Conservation (phyloP, 805 yeast genomes). For the Blastobotrys muscicola region DNA sequence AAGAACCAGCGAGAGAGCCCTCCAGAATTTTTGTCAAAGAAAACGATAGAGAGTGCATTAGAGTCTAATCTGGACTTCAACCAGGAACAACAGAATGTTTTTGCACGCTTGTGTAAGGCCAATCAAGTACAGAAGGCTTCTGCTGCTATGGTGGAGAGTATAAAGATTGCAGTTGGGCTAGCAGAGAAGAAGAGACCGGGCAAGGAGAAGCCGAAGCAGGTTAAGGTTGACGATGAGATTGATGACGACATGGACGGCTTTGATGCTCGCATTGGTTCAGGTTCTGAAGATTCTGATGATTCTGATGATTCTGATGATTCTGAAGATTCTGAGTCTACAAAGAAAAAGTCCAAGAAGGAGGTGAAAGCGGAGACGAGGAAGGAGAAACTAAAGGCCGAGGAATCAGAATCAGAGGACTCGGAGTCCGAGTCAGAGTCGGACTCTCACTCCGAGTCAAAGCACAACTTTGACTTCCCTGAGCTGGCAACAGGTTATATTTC, state of each 20-base stretch:
- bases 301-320: constrained; percentile 14
- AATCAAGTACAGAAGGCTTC: constrained; percentile 13
- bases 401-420: constrained; percentile 25
- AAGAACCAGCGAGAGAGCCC: constrained; percentile 7
- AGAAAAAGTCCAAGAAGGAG: constrained; percentile 9
- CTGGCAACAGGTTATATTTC: constrained; percentile 75
- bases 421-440: constrained; percentile 26
- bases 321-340: constrained; percentile 8
- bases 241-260: constrained; percentile 11
- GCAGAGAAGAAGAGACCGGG: not conserved
- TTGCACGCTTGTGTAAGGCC: constrained; percentile 17
- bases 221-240: constrained; percentile 11
- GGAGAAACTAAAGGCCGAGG: constrained; percentile 34
- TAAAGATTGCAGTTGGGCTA: constrained; percentile 9
- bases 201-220: constrained; percentile 2
- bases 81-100: constrained; percentile 11
- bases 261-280: constrained; percentile 6
- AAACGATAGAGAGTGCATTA: not conserved
- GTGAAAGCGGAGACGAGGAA: constrained; percentile 30
- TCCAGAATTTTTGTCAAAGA: constrained; percentile 3
- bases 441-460: constrained; percentile 19
- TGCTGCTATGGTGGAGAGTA: constrained; percentile 6
- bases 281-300: constrained; percentile 4
- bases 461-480: constrained; percentile 50
- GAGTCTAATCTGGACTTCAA: constrained; percentile 2